Evolutionary conservation across 2,329 filamentous ascomycete species (phyloP), one percentile per base, ranked within the genome.

Genomic region (Cladophialophora bantiana): DNA sequence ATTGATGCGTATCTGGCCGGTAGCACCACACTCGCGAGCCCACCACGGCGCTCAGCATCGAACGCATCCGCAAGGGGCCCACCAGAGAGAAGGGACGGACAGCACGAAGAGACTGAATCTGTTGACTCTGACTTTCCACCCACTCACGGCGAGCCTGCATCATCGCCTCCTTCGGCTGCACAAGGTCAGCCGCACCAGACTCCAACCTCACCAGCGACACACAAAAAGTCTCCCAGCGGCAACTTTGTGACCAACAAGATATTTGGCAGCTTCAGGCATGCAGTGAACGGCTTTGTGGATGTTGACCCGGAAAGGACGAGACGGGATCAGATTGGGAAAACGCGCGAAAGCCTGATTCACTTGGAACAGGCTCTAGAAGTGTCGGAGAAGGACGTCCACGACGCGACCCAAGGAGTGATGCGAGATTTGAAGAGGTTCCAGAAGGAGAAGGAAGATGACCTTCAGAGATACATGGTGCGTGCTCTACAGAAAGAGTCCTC

Each of bases 41-140:
- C 89, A 1, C 89, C 91, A 3, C 87, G 88, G 73, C 86, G 93
- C 68, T 94, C 93, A 6, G 80, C 83, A 59, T 85, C 84, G 60
- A 84, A 83, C 31, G 78, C 81, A 34, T 74, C 77, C 13, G 83
- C 80, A 68, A 79, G 77, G 65, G 73, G 74, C 40, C 75, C 75
- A 56, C 76, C 85, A 26, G 80, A 78, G 50, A 75, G 72, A 55
- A 81, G 85, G 67, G 87, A 90, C 64, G 84, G 83, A 59, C 40
- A 34, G 34, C 84, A 84, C 81, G 91, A 94, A 66, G 93, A 97
- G 74, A 92, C 93, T 1, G 91, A 91, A 34, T 96, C 93, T 0
- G 93, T 97, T 66, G 95, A 99, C 78, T 97, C 94, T 0, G 95
- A 98, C 77, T 99, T 99, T 71, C 94, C 94, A 2, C 91, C 93